These are phyloP conservation scores for Diaporthe sp. DNA, from an alignment of 2,329 filamentous ascomycete species.

Conservation along the genomic window DNA sequence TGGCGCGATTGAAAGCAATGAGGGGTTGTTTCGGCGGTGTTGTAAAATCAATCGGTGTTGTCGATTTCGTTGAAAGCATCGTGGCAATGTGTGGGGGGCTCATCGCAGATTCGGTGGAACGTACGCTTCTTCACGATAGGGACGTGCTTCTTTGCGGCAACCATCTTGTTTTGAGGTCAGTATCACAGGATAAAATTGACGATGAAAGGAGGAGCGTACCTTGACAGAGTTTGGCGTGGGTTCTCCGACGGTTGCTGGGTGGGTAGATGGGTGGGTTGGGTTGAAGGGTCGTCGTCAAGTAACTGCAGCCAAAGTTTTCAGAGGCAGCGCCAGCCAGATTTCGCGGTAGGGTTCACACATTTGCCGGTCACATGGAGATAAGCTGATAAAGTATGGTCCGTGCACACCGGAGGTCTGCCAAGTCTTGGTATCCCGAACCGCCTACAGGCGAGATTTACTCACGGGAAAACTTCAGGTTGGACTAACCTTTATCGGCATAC, in stretches of 20 bases:
- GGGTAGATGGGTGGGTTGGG: slow-evolving; percentile 30
- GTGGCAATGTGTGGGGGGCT: slow-evolving; percentile 39
- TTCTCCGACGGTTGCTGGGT: slow-evolving; percentile 41
- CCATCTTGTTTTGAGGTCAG: slow-evolving; percentile 77
- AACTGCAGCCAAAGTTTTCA: slow-evolving; percentile 8
- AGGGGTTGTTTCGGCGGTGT: not conserved
- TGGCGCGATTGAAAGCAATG: slow-evolving; percentile 35
- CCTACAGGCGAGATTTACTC: too few species aligned
- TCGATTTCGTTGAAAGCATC: slow-evolving; percentile 30
- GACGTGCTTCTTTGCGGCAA: slow-evolving; percentile 99
- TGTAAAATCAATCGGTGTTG: slow-evolving; percentile 15
- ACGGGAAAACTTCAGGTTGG: too few species aligned
- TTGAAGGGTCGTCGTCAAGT: slow-evolving; percentile 34
- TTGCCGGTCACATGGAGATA: slow-evolving; percentile 36
- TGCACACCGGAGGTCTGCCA: too few species aligned
- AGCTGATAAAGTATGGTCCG: too few species aligned
- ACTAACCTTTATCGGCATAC: too few species aligned
- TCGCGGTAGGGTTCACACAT: too few species aligned
- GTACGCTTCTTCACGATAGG: slow-evolving; percentile 99
- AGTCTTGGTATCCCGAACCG: too few species aligned
- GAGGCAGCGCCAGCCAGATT: not conserved
- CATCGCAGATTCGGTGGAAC: slow-evolving; percentile 59
- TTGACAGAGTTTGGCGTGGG: slow-evolving; percentile 41
- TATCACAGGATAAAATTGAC: not conserved
- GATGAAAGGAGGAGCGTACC: slow-evolving; percentile 26